Conservation (phyloP, 106 monocot genomes). For the Allium cepa region DNA sequence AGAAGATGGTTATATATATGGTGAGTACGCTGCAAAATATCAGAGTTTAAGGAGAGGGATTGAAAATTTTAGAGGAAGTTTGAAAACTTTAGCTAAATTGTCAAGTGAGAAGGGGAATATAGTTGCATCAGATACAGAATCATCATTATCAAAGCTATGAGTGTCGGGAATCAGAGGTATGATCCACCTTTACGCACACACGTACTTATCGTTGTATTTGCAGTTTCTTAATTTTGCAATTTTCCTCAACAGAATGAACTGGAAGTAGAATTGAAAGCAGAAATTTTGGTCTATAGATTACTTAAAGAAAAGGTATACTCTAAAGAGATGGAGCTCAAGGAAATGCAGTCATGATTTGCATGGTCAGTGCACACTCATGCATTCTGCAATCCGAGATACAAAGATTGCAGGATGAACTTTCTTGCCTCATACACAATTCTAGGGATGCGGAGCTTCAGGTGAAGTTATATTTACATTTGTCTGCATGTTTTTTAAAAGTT, state of each 20-base stretch:
- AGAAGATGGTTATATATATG: slow-evolving; percentile 28
- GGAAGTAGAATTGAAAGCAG: slow-evolving; percentile 59
- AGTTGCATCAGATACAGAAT: slow-evolving; percentile 20
- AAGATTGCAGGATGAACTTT: slow-evolving; percentile 54
- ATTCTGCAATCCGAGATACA: slow-evolving; percentile 42
- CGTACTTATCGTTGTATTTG: neutral
- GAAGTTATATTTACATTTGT: neutral
- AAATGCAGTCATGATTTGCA: slow-evolving; percentile 47
- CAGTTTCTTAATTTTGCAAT: neutral
- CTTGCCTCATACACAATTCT: slow-evolving; percentile 49
- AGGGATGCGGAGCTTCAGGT: slow-evolving; percentile 73
- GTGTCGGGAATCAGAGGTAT: slow-evolving; percentile 24
- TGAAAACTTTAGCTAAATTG: slow-evolving; percentile 24
- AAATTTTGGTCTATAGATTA: slow-evolving; percentile 48
- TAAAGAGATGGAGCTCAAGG: slow-evolving; percentile 56
- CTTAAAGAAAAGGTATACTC: slow-evolving; percentile 54
- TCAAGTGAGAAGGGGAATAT: slow-evolving; percentile 41
- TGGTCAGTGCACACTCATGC: slow-evolving; percentile 41
- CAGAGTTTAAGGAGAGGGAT: slow-evolving; percentile 57
- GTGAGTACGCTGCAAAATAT: slow-evolving; percentile 42
- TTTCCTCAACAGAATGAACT: slow-evolving; percentile 28
- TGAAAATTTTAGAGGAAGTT: slow-evolving; percentile 50
- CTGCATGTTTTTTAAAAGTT: neutral
- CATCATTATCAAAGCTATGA: slow-evolving; percentile 17
- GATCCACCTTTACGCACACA: neutral